phyloP scores from a whole-genome alignment of 2,329 filamentous ascomycete genomes.

The Alternaria brassicae region DNA sequence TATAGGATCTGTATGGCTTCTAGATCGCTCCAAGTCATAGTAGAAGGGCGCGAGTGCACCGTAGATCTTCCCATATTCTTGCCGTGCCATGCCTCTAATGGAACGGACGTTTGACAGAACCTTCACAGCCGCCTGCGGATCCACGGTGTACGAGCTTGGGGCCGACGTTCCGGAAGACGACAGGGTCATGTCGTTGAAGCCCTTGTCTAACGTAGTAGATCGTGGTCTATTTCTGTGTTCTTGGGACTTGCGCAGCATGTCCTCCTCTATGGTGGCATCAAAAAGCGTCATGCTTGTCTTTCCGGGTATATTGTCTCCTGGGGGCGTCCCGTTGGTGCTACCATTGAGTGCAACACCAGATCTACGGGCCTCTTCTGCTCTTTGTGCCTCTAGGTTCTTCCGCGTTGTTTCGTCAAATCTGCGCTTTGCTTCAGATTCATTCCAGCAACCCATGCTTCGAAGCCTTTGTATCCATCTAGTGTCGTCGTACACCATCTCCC shows the following conservation, averaged over 20 bases:
- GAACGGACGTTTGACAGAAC: constrained; percentile 76
- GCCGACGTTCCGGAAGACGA: constrained; percentile 41
- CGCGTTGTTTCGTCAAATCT: constrained; percentile 75
- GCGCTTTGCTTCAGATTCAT: constrained; percentile 82
- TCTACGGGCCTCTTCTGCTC: constrained; percentile 50
- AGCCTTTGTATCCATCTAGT: constrained; percentile 90
- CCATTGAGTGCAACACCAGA: constrained; percentile 45
- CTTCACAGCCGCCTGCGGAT: constrained; percentile 70
- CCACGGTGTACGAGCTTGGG: constrained; percentile 47
- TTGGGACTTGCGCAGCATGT: constrained; percentile 57
- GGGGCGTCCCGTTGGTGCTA: constrained; percentile 47
- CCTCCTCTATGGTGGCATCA: constrained; percentile 73
- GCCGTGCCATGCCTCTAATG: constrained; percentile 80
- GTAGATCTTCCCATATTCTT: constrained; percentile 92
- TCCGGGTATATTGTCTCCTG: constrained; percentile 38
- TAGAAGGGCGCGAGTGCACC: constrained; percentile 90
- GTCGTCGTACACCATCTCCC: constrained; percentile 99
- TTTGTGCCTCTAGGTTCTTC: constrained; percentile 64
- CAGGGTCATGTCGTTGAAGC: constrained; percentile 80
- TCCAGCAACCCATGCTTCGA: constrained; percentile 89
- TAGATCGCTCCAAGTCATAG: constrained; percentile 75
- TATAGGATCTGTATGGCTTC: constrained; percentile 78
- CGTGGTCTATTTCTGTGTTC: constrained; percentile 40
- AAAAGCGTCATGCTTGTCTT: constrained; percentile 70
- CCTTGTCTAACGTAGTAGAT: constrained; percentile 62